Percentiles rank a stretch among this genome's conserved stretches.
Conservation (phyloP, 2,329 filamentous ascomycete genomes). For the Xylariales sp. region DNA sequence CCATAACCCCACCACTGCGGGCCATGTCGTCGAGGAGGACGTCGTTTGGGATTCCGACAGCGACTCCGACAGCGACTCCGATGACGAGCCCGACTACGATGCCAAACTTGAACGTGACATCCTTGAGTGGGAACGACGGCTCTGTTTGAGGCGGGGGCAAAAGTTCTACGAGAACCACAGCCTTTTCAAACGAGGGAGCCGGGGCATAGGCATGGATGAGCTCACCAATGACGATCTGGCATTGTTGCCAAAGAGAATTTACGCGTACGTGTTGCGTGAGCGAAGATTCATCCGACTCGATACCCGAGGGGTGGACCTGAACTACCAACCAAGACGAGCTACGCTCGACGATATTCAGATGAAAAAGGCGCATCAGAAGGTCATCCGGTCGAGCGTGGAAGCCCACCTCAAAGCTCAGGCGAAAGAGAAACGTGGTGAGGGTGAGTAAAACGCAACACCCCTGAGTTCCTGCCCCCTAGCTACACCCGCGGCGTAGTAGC, state of each 20-base stretch:
- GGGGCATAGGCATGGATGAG: not conserved
- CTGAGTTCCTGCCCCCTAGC: too few species aligned
- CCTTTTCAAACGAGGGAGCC: not conserved
- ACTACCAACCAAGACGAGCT: not conserved
- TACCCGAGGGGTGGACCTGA: not conserved
- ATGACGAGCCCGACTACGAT: too few species aligned
- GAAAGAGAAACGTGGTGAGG: slow-evolving; percentile 3
- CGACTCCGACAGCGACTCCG: too few species aligned
- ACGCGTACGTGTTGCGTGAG: slow-evolving; percentile 6
- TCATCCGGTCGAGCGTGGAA: slow-evolving; percentile 4
- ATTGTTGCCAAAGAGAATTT: not conserved
- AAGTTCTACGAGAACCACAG: too few species aligned
- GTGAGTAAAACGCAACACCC: not conserved
- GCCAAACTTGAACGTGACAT: too few species aligned
- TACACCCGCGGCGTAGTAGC: too few species aligned
- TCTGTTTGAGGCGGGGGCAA: too few species aligned
- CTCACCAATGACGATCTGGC: not conserved
- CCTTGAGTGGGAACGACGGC: too few species aligned
- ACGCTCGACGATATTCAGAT: slow-evolving; percentile 8
- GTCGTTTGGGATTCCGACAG: too few species aligned
- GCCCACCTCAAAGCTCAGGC: slow-evolving; percentile 3
- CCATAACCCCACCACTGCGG: too few species aligned
- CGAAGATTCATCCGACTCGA: not conserved
- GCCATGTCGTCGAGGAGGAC: too few species aligned
- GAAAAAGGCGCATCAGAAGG: not conserved